Conservation (phyloP, 2,329 filamentous ascomycete genomes). For the Epichloe aotearoae region DNA sequence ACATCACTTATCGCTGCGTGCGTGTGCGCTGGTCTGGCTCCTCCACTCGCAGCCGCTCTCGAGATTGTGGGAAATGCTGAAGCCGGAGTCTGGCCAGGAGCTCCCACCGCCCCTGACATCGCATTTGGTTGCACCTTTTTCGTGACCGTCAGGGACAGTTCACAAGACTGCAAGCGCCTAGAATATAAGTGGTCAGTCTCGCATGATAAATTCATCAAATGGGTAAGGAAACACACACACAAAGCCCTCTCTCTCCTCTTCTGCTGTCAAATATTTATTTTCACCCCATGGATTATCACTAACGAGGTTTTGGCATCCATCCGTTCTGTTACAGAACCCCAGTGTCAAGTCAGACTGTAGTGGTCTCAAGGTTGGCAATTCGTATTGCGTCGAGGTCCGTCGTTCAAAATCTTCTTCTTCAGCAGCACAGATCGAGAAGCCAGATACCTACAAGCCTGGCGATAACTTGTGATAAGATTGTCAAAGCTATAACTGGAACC, state of each 20-base stretch:
- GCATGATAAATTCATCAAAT: not conserved
- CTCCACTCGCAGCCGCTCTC: too few relatives aligned
- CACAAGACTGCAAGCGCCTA: not conserved
- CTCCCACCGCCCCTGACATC: too few relatives aligned
- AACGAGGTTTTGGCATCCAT: not conserved
- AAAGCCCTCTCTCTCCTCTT: not conserved
- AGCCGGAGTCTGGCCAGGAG: too few relatives aligned
- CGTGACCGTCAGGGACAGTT: not conserved
- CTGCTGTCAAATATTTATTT: not conserved
- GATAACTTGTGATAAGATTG: too few relatives aligned
- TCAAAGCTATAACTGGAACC: too few relatives aligned
- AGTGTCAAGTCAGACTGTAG: not conserved
- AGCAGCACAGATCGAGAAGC: too few relatives aligned
- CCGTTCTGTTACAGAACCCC: not conserved
- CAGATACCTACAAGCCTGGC: too few relatives aligned
- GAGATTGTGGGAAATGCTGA: too few relatives aligned
- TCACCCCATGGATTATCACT: not conserved
- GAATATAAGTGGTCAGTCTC: not conserved
- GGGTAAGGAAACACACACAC: not conserved
- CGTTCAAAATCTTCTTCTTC: too few relatives aligned
- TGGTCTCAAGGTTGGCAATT: not conserved
- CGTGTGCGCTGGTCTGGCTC: too few relatives aligned
- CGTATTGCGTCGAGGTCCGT: not conserved
- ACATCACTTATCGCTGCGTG: too few relatives aligned
- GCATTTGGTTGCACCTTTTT: too few relatives aligned